These are phyloP conservation scores for Fusarium scirpi DNA, from an alignment of 2,329 filamentous ascomycete genomes.

Conservation along the genomic window DNA sequence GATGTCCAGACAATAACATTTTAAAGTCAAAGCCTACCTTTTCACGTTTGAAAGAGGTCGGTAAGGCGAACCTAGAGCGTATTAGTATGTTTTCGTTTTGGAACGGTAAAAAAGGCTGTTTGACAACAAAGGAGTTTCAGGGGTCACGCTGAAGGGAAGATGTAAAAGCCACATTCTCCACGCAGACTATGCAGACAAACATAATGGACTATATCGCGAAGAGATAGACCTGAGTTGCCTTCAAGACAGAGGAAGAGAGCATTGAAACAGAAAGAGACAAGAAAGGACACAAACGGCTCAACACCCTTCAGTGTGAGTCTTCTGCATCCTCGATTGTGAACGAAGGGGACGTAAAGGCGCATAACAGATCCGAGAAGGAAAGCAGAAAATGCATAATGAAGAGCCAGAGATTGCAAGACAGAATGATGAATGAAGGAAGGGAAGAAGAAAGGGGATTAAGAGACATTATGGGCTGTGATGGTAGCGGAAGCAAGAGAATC, in stretches of 20 bases:
- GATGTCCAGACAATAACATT: background rate
- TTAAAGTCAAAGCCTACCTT: slow-evolving; percentile 1
- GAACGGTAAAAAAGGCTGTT: background rate
- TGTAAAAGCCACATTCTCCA: background rate
- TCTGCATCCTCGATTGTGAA: background rate
- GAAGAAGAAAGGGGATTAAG: background rate
- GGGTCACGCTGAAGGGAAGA: background rate
- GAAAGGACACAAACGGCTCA: background rate
- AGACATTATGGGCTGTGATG: background rate
- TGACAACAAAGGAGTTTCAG: background rate
- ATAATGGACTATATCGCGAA: background rate
- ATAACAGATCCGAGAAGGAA: background rate
- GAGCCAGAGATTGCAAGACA: background rate
- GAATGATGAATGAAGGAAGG: background rate
- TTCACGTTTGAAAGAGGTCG: slow-evolving; percentile 17
- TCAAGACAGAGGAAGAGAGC: background rate
- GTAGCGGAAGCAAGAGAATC: background rate
- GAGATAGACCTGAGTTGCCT: no score
- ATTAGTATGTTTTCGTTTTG: background rate
- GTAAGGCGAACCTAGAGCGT: background rate
- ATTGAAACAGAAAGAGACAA: background rate
- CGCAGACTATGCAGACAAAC: background rate
- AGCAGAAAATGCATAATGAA: background rate
- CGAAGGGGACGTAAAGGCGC: background rate
- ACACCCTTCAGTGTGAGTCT: background rate